These are phyloP conservation scores for Calonectria ilicicola DNA, from an alignment of 2,329 filamentous ascomycete species.

Conservation along the genomic window DNA sequence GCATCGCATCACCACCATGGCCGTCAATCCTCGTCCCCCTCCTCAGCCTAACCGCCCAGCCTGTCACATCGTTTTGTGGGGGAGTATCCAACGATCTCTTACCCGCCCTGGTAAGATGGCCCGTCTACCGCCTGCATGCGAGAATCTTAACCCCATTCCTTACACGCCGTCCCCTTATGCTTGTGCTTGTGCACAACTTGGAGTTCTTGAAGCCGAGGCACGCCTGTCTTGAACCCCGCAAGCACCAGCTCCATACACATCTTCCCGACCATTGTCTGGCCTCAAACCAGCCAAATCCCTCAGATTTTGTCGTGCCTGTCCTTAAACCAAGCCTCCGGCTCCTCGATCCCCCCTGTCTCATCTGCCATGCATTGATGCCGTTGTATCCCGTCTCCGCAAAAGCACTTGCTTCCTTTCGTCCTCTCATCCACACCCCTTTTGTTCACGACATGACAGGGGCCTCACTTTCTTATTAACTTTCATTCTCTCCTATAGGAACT, in stretches of 20 bases:
- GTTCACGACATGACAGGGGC: conserved; percentile 31
- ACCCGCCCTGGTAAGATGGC: conserved; percentile 30
- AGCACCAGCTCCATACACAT: conserved; percentile 13
- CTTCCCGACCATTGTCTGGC: neutral
- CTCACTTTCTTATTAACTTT: conserved; percentile 30
- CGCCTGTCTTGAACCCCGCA: conserved; percentile 5
- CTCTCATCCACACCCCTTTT: conserved; percentile 38
- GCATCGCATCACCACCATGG: neutral
- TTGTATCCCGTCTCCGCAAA: conserved; percentile 28
- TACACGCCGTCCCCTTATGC: conserved; percentile 12
- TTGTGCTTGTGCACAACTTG: conserved; percentile 7
- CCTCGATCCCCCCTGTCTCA: conserved; percentile 20
- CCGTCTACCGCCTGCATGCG: conserved; percentile 8
- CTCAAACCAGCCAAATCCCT: neutral
- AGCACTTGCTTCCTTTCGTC: conserved; percentile 23
- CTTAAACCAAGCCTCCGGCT: neutral
- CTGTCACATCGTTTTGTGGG: conserved; percentile 25
- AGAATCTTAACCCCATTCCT: conserved; percentile 18
- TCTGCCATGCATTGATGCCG: conserved; percentile 32
- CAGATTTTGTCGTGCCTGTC: neutral
- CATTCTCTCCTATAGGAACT: conserved; percentile 34
- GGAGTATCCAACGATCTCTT: conserved; percentile 30
- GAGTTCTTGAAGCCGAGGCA: conserved; percentile 18
- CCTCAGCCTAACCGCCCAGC: conserved; percentile 19
- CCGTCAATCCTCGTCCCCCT: conserved; percentile 7